Percentiles rank a stretch among this genome's conserved stretches.
Conservation (phyloP, 2,329 filamentous ascomycete species). For the Colletotrichum ledebouriae region DNA sequence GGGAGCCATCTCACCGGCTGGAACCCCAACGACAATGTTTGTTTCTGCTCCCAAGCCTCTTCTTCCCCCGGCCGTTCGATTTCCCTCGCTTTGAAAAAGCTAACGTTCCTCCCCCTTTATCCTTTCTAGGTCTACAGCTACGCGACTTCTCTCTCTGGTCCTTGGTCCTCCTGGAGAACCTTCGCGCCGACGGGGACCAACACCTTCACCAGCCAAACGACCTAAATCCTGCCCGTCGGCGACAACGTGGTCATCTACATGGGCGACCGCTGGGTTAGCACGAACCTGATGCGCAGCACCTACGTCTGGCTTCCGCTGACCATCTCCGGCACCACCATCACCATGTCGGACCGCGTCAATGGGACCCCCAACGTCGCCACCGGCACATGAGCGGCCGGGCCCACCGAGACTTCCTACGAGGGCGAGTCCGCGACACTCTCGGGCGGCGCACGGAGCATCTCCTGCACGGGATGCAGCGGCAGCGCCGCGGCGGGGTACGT, state of each 20-base stretch:
- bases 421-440: constrained; percentile 63
- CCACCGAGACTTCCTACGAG: constrained; percentile 64
- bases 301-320: constrained; percentile 75
- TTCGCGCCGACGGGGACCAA: constrained; percentile 69
- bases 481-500: constrained; percentile 65
- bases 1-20: constrained; percentile 69
- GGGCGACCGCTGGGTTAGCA: constrained; percentile 74
- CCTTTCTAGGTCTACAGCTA: constrained; percentile 64
- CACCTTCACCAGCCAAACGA: constrained; percentile 74
- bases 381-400: constrained; percentile 59
- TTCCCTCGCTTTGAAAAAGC: background rate
- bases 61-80: background rate
- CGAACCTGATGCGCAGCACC: constrained; percentile 70
- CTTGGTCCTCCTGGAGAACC: constrained; percentile 71
- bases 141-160: constrained; percentile 67
- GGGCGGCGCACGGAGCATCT: constrained; percentile 59
- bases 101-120: background rate
- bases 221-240: constrained; percentile 65
- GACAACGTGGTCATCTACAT: constrained; percentile 68
- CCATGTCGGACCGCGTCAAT: constrained; percentile 65
- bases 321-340: constrained; percentile 65
- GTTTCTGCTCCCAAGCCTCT: background rate
- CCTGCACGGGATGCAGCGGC: constrained; percentile 67
- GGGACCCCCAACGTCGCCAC: constrained; percentile 64
- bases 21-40: constrained; percentile 74